Evolutionary conservation across 2,329 filamentous ascomycete species (phyloP).

Genomic region (Aspergillus quadricinctus): DNA sequence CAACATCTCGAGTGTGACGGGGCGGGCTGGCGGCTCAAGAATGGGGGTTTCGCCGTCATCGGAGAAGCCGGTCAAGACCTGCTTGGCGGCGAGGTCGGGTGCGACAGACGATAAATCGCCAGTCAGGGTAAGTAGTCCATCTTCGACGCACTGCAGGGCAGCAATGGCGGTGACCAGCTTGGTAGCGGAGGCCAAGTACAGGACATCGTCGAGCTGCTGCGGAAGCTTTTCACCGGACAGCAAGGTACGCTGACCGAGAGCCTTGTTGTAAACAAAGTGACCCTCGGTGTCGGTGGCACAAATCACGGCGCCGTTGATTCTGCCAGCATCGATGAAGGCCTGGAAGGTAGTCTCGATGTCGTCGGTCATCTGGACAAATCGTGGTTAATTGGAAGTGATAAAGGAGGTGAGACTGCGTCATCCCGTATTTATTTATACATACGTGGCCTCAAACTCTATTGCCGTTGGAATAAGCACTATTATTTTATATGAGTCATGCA

Average conservation of each 20-base stretch:
- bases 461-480: no score
- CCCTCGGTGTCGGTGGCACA: constrained; percentile 39
- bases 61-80: constrained; percentile 47
- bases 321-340: constrained; percentile 41
- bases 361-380: constrained; percentile 8
- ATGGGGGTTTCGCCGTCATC: constrained; percentile 32
- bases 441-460: no score
- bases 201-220: constrained; percentile 24
- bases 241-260: constrained; percentile 40
- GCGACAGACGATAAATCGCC: constrained; percentile 44
- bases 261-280: constrained; percentile 38
- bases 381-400: no score
- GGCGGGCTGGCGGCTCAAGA: constrained; percentile 27
- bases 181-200: constrained; percentile 27
- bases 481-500: no score
- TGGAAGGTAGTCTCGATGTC: constrained; percentile 39
- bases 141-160: constrained; percentile 53
- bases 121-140: constrained; percentile 45
- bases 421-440: background rate
- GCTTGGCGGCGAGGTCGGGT: constrained; percentile 47
- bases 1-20: constrained; percentile 50
- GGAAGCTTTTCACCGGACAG: constrained; percentile 39
- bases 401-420: background rate
- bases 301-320: constrained; percentile 43
- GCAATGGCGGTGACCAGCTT: constrained; percentile 51